Conservation (phyloP, 2,329 filamentous ascomycete genomes). For the Byssoonygena ceratinophila region DNA sequence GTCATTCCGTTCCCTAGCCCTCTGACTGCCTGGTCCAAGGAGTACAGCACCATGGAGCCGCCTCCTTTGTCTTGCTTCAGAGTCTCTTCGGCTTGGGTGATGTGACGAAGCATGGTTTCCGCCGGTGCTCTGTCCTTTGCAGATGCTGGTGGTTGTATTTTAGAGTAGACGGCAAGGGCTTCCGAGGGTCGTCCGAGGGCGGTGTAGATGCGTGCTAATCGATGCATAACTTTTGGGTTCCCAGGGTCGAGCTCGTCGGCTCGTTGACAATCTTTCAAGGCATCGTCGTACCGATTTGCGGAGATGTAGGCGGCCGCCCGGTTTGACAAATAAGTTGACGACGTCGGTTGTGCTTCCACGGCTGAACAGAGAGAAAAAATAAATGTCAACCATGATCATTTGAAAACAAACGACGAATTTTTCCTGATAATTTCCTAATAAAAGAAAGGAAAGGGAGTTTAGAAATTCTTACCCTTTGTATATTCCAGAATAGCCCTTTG, state of each 20-base stretch:
- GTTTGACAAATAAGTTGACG: conserved; percentile 86
- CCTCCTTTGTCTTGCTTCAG: conserved; percentile 64
- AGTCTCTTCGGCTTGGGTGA: conserved; percentile 68
- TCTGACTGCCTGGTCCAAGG: conserved; percentile 79
- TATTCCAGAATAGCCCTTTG: conserved; percentile 82
- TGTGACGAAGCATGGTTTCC: conserved; percentile 70
- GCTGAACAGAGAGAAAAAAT: conserved; percentile 45
- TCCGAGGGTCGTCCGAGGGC: conserved; percentile 77
- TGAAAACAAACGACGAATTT: background rate
- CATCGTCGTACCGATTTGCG: conserved; percentile 64
- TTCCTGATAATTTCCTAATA: no score
- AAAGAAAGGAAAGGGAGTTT: background rate
- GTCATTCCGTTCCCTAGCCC: conserved; percentile 62
- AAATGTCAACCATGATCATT: background rate
- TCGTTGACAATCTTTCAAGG: conserved; percentile 74
- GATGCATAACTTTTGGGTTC: conserved; percentile 78
- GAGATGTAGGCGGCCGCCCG: conserved; percentile 91
- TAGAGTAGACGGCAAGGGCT: conserved; percentile 68
- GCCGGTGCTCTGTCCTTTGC: conserved; percentile 78
- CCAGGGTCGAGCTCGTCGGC: conserved; percentile 74
- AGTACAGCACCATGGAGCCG: conserved; percentile 84
- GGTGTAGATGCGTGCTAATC: conserved; percentile 82
- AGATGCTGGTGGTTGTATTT: conserved; percentile 68
- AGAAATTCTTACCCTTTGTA: conserved; percentile 59
- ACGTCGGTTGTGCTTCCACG: conserved; percentile 74